A percentile compares a stretch with the other conserved stretches of the same genome.
These are phyloP conservation scores for Aspergillus heteromorphus DNA, from an alignment of 495 filamentous ascomycete genomes.

Conservation along the genomic window DNA sequence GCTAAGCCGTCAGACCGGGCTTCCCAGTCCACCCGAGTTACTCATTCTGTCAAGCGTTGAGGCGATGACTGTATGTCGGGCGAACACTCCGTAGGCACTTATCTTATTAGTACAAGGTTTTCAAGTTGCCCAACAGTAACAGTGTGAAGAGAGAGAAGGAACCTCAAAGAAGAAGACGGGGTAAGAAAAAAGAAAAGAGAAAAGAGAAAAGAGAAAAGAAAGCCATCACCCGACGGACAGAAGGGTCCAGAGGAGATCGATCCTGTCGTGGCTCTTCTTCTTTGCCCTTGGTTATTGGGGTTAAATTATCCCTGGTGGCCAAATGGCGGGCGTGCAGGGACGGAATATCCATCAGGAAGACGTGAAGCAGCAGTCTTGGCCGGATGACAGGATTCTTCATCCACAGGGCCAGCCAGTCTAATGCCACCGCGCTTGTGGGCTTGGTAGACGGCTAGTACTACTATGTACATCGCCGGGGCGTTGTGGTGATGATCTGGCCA, in stretches of 20 bases:
- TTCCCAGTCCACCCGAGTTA: not conserved
- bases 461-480: slow-evolving; percentile 2
- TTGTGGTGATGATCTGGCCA: slow-evolving; percentile 7
- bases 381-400: slow-evolving; percentile 1
- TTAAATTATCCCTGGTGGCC: not conserved
- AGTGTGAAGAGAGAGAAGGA: not conserved
- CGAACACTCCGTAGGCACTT: too few relatives aligned
- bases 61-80: not conserved
- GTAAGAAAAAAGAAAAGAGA: too few relatives aligned
- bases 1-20: not conserved
- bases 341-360: not conserved
- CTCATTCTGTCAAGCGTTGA: not conserved
- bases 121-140: not conserved
- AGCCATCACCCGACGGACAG: too few relatives aligned
- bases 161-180: too few relatives aligned
- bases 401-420: slow-evolving; percentile 8
- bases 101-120: too few relatives aligned
- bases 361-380: not conserved
- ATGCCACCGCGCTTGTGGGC: slow-evolving; percentile 16
- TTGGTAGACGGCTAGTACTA: not conserved
- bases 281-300: not conserved
- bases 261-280: too few relatives aligned
- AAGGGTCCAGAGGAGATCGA: too few relatives aligned
- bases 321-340: not conserved
- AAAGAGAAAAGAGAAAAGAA: not conserved